phyloP scores from a whole-genome alignment of 768 basidiomycete species.

The Phanerochaete sordida region DNA sequence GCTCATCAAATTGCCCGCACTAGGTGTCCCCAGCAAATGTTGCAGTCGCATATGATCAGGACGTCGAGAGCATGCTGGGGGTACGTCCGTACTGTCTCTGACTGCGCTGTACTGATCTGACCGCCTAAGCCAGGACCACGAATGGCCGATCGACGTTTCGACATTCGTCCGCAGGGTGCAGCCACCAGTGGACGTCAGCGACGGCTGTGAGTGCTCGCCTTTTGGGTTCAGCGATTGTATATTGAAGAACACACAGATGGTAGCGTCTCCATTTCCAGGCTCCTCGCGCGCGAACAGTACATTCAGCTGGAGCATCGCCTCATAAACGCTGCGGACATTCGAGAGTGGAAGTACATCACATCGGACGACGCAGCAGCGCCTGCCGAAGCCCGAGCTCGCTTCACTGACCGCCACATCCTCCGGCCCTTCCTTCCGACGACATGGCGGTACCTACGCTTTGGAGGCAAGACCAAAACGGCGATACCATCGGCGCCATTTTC shows the following conservation, averaged over 20 bases:
- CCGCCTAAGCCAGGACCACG: neutral
- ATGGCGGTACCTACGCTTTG: slow-evolving; percentile 8
- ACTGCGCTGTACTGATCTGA: neutral
- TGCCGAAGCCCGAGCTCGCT: neutral
- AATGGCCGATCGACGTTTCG: neutral
- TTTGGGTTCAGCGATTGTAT: neutral
- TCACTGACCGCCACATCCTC: neutral
- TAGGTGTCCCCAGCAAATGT: slow-evolving; percentile 10
- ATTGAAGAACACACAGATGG: neutral
- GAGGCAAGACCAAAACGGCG: neutral
- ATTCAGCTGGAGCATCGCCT: neutral
- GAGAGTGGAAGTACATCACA: neutral
- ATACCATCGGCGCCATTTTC: slow-evolving; percentile 1
- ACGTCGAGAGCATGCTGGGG: slow-evolving; percentile 7
- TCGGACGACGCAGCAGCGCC: neutral
- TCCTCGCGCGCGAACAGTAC: neutral
- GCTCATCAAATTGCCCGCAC: neutral
- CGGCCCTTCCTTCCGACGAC: neutral
- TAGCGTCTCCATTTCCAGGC: neutral
- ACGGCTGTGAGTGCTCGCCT: neutral
- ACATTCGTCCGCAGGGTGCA: neutral
- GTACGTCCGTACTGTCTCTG: neutral
- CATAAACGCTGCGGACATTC: neutral
- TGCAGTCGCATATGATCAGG: slow-evolving; percentile 16
- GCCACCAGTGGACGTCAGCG: neutral